Percentiles rank a stretch among this genome's conserved stretches.
Evolutionary conservation across 768 basidiomycete species (phyloP).

Genomic region (Astraeus odoratus): DNA sequence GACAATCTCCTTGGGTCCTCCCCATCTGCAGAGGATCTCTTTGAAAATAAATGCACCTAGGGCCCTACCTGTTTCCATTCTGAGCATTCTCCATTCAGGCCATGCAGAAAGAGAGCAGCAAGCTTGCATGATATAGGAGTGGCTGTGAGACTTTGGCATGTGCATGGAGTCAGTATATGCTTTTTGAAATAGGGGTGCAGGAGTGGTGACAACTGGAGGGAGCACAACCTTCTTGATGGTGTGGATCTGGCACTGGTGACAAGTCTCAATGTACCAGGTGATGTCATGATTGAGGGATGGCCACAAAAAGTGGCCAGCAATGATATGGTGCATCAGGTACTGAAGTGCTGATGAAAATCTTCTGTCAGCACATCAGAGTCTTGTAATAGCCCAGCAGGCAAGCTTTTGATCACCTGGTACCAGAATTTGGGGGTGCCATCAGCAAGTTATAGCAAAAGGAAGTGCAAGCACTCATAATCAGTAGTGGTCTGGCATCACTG

Average conservation of each 20-base stretch:
- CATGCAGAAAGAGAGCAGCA: constrained; percentile 16
- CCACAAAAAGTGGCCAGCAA: constrained; percentile 24
- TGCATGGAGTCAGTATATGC: constrained; percentile 36
- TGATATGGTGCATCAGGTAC: constrained; percentile 1
- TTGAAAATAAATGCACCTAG: not conserved
- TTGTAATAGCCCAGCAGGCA: no score
- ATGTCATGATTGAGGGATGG: constrained; percentile 22
- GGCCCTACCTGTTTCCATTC: not conserved
- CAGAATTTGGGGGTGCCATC: no score
- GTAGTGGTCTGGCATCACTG: no score
- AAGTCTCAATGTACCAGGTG: constrained; percentile 27
- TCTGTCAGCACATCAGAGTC: no score
- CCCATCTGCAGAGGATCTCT: no score
- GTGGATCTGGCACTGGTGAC: constrained; percentile 33
- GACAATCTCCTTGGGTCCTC: not conserved
- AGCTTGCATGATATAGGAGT: constrained; percentile 31
- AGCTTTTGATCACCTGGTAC: no score
- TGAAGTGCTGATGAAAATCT: no score
- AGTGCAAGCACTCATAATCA: no score
- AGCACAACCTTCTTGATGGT: no score
- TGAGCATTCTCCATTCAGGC: not conserved
- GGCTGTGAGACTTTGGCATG: constrained; percentile 29
- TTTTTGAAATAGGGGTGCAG: constrained; percentile 18
- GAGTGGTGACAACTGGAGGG: no score
- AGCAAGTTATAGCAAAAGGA: no score